Conservation (phyloP, 352 stramenopile genomes). For the Phytophthora europaea region DNA sequence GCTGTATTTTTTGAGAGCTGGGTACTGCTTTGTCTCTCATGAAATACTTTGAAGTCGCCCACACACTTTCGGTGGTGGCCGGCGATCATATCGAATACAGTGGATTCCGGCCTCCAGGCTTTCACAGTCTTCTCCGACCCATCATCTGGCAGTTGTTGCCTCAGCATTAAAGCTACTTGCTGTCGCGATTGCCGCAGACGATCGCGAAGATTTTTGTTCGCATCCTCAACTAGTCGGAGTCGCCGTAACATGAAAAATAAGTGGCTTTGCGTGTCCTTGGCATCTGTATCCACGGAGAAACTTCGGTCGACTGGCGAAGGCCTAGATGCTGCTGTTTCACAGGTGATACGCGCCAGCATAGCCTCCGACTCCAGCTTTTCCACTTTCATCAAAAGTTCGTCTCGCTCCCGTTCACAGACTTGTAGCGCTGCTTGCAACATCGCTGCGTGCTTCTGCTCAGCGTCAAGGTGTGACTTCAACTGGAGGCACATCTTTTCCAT, state of each 20-base stretch:
- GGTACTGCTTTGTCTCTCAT: background rate
- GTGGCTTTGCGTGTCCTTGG: background rate
- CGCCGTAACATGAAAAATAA: conserved; percentile 23
- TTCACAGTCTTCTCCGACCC: background rate
- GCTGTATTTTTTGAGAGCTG: background rate
- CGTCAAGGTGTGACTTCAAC: conserved; percentile 32
- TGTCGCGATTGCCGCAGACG: conserved; percentile 23
- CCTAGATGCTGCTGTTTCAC: background rate
- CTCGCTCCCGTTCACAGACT: conserved; percentile 32
- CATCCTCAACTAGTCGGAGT: conserved; percentile 28
- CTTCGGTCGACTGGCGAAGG: background rate
- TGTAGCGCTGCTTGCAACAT: conserved; percentile 29
- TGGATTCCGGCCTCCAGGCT: background rate
- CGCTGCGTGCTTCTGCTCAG: conserved; percentile 18
- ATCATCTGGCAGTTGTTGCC: conserved; percentile 1
- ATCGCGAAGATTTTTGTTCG: conserved; percentile 20
- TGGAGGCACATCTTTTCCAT: conserved; percentile 36
- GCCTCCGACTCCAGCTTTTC: conserved; percentile 36
- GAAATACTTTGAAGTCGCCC: conserved; percentile 19
- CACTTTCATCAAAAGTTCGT: conserved; percentile 34
- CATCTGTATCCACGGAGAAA: background rate
- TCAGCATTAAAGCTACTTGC: conserved; percentile 24
- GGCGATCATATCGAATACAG: conserved; percentile 16
- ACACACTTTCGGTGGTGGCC: conserved; percentile 35
- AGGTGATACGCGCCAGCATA: conserved; percentile 10